Conservation (phyloP, 2,329 filamentous ascomycete genomes). For the Ophiocordyceps camponoti-leonardi region DNA sequence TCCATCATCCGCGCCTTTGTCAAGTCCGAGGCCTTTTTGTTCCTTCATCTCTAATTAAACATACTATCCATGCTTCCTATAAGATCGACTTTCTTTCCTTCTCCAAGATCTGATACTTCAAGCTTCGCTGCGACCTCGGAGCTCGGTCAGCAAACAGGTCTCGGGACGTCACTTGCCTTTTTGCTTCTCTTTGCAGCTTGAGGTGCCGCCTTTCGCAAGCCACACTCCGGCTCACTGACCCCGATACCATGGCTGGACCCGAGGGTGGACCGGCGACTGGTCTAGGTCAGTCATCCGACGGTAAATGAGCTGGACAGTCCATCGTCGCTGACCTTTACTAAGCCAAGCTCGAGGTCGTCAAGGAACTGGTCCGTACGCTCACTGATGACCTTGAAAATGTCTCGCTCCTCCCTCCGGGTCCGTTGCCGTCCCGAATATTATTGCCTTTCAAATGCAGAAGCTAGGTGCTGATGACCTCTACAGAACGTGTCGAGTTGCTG, state of each 20-base stretch:
- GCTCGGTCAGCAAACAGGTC: background rate
- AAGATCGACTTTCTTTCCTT: too few relatives aligned
- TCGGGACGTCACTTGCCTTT: background rate
- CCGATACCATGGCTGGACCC: slow-evolving; percentile 7
- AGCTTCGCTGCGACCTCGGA: background rate
- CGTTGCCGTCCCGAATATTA: background rate
- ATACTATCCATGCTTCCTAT: too few relatives aligned
- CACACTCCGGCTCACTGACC: background rate
- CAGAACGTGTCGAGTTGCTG: slow-evolving; percentile 45
- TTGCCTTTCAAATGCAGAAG: background rate
- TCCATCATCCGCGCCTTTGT: background rate
- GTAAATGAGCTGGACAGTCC: background rate
- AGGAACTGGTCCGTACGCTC: slow-evolving; percentile 43
- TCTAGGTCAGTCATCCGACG: slow-evolving; percentile 17
- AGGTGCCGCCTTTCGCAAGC: background rate
- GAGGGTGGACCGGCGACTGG: slow-evolving; percentile 19
- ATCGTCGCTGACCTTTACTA: background rate
- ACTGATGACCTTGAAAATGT: slow-evolving; percentile 42
- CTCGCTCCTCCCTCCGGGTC: slow-evolving; percentile 41
- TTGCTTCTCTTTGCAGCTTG: background rate
- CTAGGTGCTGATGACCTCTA: slow-evolving; percentile 2
- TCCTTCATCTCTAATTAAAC: too few relatives aligned
- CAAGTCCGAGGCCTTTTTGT: background rate
- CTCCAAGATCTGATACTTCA: too few relatives aligned
- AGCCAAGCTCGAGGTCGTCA: slow-evolving; percentile 56